phyloP scores from a whole-genome alignment of 129 eudicot genomes.

The Escallonia rubra region DNA sequence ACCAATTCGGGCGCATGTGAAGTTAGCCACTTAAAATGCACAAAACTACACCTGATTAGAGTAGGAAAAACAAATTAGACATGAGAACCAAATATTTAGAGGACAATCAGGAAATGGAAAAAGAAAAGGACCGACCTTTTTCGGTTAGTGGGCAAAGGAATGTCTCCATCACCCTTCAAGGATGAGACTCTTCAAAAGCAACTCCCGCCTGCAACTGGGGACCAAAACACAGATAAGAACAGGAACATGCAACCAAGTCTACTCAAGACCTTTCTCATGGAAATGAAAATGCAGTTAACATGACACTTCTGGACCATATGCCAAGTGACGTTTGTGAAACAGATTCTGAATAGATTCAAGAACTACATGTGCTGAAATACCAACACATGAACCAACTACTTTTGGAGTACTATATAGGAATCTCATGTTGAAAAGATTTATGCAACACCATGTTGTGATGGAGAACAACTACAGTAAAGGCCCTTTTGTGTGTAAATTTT shows the following conservation, averaged over 20 bases:
- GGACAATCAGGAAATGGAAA: not conserved
- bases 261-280: not conserved
- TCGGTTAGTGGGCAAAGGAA: slow-evolving; percentile 27
- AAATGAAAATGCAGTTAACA: not conserved
- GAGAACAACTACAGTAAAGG: not conserved
- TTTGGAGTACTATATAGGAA: not conserved
- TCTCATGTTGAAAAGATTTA: not conserved
- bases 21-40: slow-evolving; percentile 19
- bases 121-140: slow-evolving; percentile 31
- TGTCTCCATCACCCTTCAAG: slow-evolving; percentile 45
- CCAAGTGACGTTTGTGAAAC: not conserved
- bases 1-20: not conserved
- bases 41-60: slow-evolving; percentile 36
- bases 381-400: not conserved
- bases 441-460: not conserved
- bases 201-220: slow-evolving; percentile 36
- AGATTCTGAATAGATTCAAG: not conserved
- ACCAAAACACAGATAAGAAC: slow-evolving; percentile 20
- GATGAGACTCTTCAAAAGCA: slow-evolving; percentile 26
- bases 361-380: not conserved
- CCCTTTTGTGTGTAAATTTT: not conserved
- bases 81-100: slow-evolving; percentile 3
- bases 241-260: not conserved
- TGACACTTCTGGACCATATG: not conserved
- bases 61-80: slow-evolving; percentile 12